Conservation (phyloP, 2,329 filamentous ascomycete species). For the Epichloe amarillans region DNA sequence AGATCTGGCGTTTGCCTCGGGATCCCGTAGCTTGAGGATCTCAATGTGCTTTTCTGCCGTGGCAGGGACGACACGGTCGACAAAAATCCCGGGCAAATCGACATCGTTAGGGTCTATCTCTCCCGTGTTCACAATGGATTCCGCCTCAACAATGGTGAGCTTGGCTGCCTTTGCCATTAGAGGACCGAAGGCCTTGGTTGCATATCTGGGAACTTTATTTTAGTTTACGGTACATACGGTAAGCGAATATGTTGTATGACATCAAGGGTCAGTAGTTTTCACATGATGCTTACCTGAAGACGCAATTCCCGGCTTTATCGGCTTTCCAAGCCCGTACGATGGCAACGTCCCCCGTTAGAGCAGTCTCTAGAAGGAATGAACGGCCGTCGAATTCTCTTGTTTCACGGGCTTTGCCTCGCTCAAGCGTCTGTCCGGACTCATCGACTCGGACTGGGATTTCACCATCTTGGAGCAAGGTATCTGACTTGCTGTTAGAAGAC, state of each 20-base stretch:
- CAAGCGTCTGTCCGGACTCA: slow-evolving; percentile 43
- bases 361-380: slow-evolving; percentile 64
- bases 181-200: slow-evolving; percentile 60
- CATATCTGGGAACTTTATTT: slow-evolving; percentile 23
- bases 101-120: slow-evolving; percentile 61
- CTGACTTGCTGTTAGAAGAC: slow-evolving; percentile 15
- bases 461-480: slow-evolving; percentile 54
- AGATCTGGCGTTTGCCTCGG: slow-evolving; percentile 21
- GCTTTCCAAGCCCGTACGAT: slow-evolving; percentile 66
- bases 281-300: slow-evolving; percentile 44
- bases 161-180: slow-evolving; percentile 73
- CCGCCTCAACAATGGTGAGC: slow-evolving; percentile 70
- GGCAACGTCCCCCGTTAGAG: slow-evolving; percentile 59
- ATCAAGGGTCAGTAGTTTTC: too few relatives aligned
- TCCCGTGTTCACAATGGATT: slow-evolving; percentile 66
- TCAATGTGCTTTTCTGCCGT: slow-evolving; percentile 62
- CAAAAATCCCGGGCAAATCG: slow-evolving; percentile 69
- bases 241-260: too few relatives aligned
- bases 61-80: slow-evolving; percentile 67
- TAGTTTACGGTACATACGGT: too few relatives aligned
- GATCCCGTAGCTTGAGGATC: slow-evolving; percentile 44
- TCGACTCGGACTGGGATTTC: slow-evolving; percentile 53
- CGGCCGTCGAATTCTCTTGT: slow-evolving; percentile 60
- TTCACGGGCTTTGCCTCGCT: slow-evolving; percentile 54
- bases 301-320: slow-evolving; percentile 64